Evolutionary conservation across 108 stramenopile species (phyloP).

Genomic region (Pseudonitzschia multiseries): DNA sequence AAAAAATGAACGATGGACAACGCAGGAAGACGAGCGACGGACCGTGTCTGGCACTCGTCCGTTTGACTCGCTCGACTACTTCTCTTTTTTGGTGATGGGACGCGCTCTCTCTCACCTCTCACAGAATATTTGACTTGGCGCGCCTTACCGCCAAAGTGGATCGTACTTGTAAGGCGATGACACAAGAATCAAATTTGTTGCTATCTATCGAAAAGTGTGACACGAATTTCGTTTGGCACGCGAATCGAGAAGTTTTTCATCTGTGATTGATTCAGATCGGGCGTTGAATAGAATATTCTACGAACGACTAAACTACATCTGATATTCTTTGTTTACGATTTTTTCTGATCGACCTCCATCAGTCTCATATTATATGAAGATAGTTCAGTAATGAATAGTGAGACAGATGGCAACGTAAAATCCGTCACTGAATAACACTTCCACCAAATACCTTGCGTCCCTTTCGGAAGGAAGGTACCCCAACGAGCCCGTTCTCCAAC

Average conservation of each 20-base stretch:
- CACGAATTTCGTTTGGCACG: background rate
- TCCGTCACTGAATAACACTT: background rate
- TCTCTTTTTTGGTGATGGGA: too few species aligned
- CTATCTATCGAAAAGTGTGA: background rate
- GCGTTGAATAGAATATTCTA: background rate
- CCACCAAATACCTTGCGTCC: too few species aligned
- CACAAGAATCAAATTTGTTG: slow-evolving; percentile 1
- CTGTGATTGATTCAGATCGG: background rate
- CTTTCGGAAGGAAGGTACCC: too few species aligned
- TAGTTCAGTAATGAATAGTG: too few species aligned
- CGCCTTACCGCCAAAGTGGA: background rate
- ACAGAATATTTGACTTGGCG: background rate
- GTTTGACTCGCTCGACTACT: too few species aligned
- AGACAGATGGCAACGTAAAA: background rate
- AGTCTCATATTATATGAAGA: too few species aligned
- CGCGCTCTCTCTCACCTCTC: too few species aligned
- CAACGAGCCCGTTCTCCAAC: too few species aligned
- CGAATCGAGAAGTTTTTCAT: background rate
- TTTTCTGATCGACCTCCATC: too few species aligned
- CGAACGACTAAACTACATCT: background rate
- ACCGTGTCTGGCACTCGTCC: too few species aligned
- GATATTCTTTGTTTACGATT: too few species aligned
- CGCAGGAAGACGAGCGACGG: background rate
- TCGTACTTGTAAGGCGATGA: background rate
- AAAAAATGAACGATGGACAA: background rate